Evolutionary conservation across 768 basidiomycete species (phyloP), one percentile per base, ranked within the genome.

Genomic region (Rhodocollybia butyracea): DNA sequence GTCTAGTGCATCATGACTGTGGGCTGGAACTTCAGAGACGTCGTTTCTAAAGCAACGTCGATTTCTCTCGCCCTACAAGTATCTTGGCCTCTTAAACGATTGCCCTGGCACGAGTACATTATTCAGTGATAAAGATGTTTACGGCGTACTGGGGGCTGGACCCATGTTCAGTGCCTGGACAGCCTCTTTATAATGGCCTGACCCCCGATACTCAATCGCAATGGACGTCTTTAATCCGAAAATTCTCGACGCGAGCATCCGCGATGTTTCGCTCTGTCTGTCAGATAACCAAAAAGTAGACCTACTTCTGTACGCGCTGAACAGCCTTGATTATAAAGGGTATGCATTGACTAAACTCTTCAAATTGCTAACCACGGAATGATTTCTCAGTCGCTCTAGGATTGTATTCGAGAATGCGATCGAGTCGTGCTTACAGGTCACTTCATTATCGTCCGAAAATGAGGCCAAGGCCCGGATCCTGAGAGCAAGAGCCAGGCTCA

Each of bases 241-340:
- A 64, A 89, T 89, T 57, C 74, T 89, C 36, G 87, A 89, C 62
- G 88, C 88, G 19, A 83, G 84, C 72, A 84, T 88, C 62, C 85
- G 84, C 43, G 86, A 89, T 62, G 82, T 86, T 21, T 75, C 80
- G 0, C 71, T 73, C 6, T 77, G 76, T 56, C 74, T 89, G 31
- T 74, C 78, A 3, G 80, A 85, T 64, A 79, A 79, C 60, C 80
- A 88, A 65, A 89, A 89, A 66, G 85, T 79, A 19, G 85, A 86
- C 55, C 76, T 89, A 34, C 71, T 92, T 51, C 68, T 93, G 46
- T 84, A 89, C 60, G 91, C 91, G n/a, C 84, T 94, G 78, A 84
- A 86, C 60, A 87, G 86, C 62, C 81, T 96, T 57, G 83, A 86
- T 50, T 75, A 79, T 45, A 85, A 91, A 56, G 79, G 85, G 85